Percentiles rank a stretch among this genome's conserved stretches.
Conservation (phyloP, 495 filamentous ascomycete genomes). For the Penicillium cataractarum region DNA sequence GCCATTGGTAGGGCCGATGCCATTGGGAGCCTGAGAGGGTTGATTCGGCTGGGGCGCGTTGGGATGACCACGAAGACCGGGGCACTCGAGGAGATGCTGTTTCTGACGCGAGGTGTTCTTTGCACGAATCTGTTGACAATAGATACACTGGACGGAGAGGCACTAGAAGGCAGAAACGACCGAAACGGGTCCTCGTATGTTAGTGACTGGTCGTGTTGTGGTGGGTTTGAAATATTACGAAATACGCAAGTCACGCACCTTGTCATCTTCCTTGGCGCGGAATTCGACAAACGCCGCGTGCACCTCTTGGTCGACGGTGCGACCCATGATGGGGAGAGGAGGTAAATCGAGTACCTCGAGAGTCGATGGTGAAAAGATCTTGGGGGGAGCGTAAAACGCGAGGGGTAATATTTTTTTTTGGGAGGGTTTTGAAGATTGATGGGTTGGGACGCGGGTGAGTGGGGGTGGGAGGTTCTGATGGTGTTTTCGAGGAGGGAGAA, state of each 20-base stretch:
- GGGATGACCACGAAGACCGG: slow-evolving; percentile 51
- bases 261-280: slow-evolving; percentile 63
- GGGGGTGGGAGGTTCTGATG: background rate
- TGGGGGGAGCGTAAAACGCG: background rate
- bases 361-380: background rate
- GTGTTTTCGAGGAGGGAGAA: slow-evolving; percentile 7
- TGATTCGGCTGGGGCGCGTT: slow-evolving; percentile 49
- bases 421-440: slow-evolving; percentile 8
- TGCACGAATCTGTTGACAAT: slow-evolving; percentile 60
- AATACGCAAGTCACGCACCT: slow-evolving; percentile 57
- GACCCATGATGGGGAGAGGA: slow-evolving; percentile 49
- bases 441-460: slow-evolving; percentile 17
- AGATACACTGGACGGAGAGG: slow-evolving; percentile 62
- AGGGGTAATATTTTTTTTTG: slow-evolving; percentile 1
- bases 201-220: slow-evolving; percentile 33
- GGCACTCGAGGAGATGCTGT: slow-evolving; percentile 59
- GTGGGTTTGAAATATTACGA: slow-evolving; percentile 51
- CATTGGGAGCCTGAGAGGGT: slow-evolving; percentile 45
- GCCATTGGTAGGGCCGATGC: slow-evolving; percentile 49
- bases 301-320: slow-evolving; percentile 60
- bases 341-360: slow-evolving; percentile 23
- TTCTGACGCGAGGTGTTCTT: slow-evolving; percentile 63
- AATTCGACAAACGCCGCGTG: slow-evolving; percentile 63
- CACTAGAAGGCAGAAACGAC: slow-evolving; percentile 42
- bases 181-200: slow-evolving; percentile 36